Conservation (phyloP, 495 filamentous ascomycete species). For the Penicillium herquei region DNA sequence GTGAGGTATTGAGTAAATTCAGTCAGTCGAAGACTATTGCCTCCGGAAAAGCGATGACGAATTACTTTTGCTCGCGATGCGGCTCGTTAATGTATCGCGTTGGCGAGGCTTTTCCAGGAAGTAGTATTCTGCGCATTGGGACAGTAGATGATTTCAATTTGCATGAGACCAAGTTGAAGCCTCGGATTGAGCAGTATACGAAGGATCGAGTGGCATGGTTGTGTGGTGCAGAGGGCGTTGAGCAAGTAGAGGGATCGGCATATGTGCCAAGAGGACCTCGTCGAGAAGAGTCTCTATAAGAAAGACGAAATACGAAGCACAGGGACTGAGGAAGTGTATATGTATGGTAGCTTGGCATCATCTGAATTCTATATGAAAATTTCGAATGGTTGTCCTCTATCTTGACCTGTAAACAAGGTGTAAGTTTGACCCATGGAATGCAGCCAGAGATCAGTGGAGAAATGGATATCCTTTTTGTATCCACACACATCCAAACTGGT, state of each 20-base stretch:
- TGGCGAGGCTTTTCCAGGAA: constrained; percentile 32
- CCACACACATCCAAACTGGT: too few species aligned
- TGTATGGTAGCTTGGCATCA: too few species aligned
- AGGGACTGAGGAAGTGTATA: too few species aligned
- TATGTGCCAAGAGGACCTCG: background rate
- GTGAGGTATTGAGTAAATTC: constrained; percentile 40
- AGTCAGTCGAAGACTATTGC: constrained; percentile 38
- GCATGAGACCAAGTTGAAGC: constrained; percentile 50
- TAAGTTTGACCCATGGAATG: too few species aligned
- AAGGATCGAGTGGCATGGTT: constrained; percentile 1
- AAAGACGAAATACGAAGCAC: too few species aligned
- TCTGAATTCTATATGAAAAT: too few species aligned
- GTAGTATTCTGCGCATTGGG: constrained; percentile 49
- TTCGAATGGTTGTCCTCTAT: too few species aligned
- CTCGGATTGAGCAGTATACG: constrained; percentile 17
- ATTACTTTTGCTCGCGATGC: constrained; percentile 54
- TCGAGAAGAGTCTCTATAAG: too few species aligned
- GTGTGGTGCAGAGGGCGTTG: background rate
- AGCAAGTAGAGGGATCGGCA: background rate
- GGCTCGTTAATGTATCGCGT: constrained; percentile 54
- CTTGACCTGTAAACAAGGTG: too few species aligned
- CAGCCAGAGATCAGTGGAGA: too few species aligned
- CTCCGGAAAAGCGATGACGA: constrained; percentile 48
- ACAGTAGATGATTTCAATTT: constrained; percentile 55
- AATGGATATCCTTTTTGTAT: too few species aligned